Percentiles rank a stretch among this genome's conserved stretches.
These are phyloP conservation scores for Zygosaccharomyces lentus DNA, from an alignment of 805 yeast species.

Conservation along the genomic window DNA sequence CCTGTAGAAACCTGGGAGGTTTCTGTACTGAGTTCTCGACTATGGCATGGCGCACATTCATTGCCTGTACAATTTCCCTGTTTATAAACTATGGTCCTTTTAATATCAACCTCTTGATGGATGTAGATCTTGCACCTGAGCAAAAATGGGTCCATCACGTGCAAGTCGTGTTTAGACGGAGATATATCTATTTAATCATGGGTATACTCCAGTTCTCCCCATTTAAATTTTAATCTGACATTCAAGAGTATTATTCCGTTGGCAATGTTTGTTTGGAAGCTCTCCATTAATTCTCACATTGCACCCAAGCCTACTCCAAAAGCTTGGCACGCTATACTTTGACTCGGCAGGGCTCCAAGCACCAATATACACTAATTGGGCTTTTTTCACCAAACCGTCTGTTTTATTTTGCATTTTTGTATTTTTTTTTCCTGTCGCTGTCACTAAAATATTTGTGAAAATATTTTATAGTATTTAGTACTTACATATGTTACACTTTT, in stretches of 20 bases:
- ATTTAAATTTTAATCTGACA: no score
- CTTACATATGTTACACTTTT: no score
- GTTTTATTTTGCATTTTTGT: background rate
- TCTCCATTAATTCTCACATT: background rate
- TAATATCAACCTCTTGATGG: background rate
- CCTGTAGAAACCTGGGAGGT: conserved; percentile 45
- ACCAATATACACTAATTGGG: no score
- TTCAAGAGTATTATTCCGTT: no score
- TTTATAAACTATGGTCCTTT: background rate
- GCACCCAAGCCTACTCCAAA: background rate
- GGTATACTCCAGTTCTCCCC: no score
- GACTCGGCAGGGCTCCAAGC: background rate
- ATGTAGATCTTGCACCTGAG: background rate
- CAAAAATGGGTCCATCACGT: background rate
- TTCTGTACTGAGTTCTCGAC: conserved; percentile 10
- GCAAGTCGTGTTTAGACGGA: background rate
- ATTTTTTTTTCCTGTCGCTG: conserved; percentile 7
- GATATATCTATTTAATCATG: no score
- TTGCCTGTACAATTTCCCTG: background rate
- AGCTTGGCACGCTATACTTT: no score
- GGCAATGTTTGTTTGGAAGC: background rate
- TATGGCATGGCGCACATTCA: conserved; percentile 21
- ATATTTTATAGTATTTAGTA: background rate
- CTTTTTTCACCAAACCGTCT: no score
- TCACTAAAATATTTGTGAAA: conserved; percentile 7